phyloP scores from a whole-genome alignment of 2,329 filamentous ascomycete species.

The Cyphellophora europaea region DNA sequence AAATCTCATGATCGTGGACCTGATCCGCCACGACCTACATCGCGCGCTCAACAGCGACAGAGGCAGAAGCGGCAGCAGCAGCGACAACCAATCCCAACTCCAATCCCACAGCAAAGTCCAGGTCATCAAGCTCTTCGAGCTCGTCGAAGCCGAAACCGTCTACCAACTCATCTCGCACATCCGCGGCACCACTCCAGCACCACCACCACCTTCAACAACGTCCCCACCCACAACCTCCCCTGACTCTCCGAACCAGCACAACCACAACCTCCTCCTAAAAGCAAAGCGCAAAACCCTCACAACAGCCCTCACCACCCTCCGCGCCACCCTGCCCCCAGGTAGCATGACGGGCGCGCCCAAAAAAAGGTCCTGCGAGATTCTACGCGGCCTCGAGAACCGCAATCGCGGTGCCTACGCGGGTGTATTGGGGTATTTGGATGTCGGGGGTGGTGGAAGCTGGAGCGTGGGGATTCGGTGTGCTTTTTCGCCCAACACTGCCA shows the following conservation, averaged over 20 bases:
- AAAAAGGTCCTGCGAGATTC: slow-evolving; percentile 78
- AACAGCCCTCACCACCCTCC: slow-evolving; percentile 55
- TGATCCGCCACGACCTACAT: slow-evolving; percentile 89
- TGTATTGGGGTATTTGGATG: slow-evolving; percentile 81
- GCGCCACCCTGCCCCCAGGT: slow-evolving; percentile 71
- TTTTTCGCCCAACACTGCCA: slow-evolving; percentile 38
- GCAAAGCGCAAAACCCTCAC: slow-evolving; percentile 6
- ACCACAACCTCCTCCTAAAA: slow-evolving; percentile 2
- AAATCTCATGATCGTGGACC: slow-evolving; percentile 95
- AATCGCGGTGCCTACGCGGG: slow-evolving; percentile 73
- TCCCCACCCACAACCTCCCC: slow-evolving; percentile 4
- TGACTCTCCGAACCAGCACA: slow-evolving; percentile 13
- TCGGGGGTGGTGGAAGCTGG: slow-evolving; percentile 77
- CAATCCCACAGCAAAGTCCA: slow-evolving; percentile 36
- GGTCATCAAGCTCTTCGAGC: slow-evolving; percentile 69
- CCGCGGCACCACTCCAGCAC: slow-evolving; percentile 45
- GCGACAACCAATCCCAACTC: not conserved
- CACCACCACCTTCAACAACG: slow-evolving; percentile 13
- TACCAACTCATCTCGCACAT: slow-evolving; percentile 89
- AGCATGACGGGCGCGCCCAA: slow-evolving; percentile 97
- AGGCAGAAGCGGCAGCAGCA: too few relatives aligned
- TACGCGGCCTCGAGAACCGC: slow-evolving; percentile 57
- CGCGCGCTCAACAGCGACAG: slow-evolving; percentile 12
- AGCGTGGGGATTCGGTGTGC: slow-evolving; percentile 82
- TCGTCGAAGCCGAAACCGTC: slow-evolving; percentile 85